Evolutionary conservation across 73 alveolate genomes (phyloP).

Genomic region (Paramecium bursaria): DNA sequence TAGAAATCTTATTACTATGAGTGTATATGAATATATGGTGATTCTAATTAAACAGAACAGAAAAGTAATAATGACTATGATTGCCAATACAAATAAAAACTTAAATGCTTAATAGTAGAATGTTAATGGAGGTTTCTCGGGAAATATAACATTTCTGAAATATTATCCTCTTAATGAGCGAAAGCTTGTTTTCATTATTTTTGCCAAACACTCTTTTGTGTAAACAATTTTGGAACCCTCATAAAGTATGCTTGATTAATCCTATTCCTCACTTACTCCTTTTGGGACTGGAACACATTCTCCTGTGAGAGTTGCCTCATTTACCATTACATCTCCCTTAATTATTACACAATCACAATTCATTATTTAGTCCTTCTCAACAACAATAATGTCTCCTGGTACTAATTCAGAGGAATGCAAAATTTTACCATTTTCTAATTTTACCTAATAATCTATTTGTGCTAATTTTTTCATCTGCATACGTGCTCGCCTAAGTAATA

Average conservation of each 20-base stretch:
- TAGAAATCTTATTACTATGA: constrained; percentile 66
- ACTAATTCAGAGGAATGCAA: neutral
- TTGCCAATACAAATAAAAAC: constrained; percentile 66
- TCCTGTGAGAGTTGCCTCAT: constrained; percentile 87
- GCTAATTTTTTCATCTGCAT: constrained; percentile 7
- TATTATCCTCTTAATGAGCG: constrained; percentile 75
- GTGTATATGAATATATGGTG: neutral
- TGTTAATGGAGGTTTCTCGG: constrained; percentile 78
- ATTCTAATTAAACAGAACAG: constrained; percentile 72
- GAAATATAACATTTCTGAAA: constrained; percentile 77
- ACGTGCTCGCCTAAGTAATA: constrained; percentile 4
- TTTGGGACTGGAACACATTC: constrained; percentile 85
- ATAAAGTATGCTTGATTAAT: constrained; percentile 64
- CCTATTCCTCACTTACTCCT: constrained; percentile 69
- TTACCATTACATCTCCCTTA: constrained; percentile 79
- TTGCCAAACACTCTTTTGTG: neutral
- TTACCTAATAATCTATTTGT: neutral
- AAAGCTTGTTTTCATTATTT: neutral
- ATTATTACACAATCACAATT: constrained; percentile 85
- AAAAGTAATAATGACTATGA: constrained; percentile 79
- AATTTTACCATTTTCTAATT: neutral
- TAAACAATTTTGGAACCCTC: constrained; percentile 4
- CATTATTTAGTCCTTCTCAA: neutral
- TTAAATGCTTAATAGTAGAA: constrained; percentile 80
- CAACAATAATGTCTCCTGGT: constrained; percentile 1